These are phyloP conservation scores for Baorangia bicolor DNA, from an alignment of 768 basidiomycete species.

Conservation along the genomic window DNA sequence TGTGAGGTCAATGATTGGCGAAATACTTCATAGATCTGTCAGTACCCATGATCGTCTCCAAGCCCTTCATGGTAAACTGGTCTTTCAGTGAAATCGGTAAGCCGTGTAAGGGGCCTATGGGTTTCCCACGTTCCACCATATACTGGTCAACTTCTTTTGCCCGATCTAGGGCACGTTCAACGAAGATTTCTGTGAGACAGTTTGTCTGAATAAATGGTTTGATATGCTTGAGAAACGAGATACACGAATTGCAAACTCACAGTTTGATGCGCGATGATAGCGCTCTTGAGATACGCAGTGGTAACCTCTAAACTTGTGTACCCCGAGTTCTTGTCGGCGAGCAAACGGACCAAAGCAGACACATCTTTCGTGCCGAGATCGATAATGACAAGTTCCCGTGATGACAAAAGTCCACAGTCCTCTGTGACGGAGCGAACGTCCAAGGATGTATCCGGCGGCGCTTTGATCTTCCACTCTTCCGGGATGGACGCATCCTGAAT, in stretches of 20 bases:
- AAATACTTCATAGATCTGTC: neutral
- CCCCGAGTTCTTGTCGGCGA: constrained; percentile 19
- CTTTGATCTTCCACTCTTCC: constrained; percentile 20
- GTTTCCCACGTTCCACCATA: constrained; percentile 16
- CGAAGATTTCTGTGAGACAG: constrained; percentile 29
- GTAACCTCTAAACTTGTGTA: constrained; percentile 30
- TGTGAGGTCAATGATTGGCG: constrained; percentile 9
- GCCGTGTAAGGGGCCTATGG: constrained; percentile 48
- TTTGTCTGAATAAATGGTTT: constrained; percentile 18
- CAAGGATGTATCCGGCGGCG: constrained; percentile 14
- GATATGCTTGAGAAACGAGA: neutral
- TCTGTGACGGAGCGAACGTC: constrained; percentile 23
- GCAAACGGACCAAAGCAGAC: constrained; percentile 18
- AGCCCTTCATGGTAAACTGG: constrained; percentile 58
- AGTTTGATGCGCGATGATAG: constrained; percentile 26
- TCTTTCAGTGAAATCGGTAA: constrained; percentile 44
- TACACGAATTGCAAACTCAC: constrained; percentile 11
- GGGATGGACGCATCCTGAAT: constrained; percentile 26
- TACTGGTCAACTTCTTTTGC: constrained; percentile 28
- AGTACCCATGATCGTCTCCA: constrained; percentile 58
- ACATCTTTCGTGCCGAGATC: constrained; percentile 28
- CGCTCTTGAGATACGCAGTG: constrained; percentile 30
- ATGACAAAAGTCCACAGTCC: constrained; percentile 23
- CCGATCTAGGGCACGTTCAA: constrained; percentile 26
- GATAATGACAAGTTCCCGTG: constrained; percentile 21